A percentile compares a stretch with the other conserved stretches of the same genome.
These are phyloP conservation scores for Geotrichum ghanense DNA, from an alignment of 805 yeast species.

Conservation along the genomic window DNA sequence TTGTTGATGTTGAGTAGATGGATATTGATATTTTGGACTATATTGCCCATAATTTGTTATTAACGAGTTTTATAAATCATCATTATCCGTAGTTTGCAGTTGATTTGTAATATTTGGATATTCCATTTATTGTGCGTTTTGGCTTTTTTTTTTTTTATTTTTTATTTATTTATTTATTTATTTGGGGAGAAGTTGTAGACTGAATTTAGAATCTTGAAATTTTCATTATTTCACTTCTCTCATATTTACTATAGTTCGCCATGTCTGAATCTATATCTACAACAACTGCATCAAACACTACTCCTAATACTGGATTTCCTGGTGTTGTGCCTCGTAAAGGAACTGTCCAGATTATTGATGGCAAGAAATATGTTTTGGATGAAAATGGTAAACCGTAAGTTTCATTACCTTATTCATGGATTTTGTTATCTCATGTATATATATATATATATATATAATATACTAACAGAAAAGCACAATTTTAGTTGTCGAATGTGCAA, in stretches of 20 bases:
- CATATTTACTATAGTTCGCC: no score
- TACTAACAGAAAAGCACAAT: no score
- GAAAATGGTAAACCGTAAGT: constrained; percentile 91
- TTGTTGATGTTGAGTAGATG: not conserved
- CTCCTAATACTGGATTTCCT: not conserved
- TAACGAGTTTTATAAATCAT: no score
- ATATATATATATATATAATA: no score
- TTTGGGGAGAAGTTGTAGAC: no score
- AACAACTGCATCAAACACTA: not conserved
- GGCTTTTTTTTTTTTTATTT: not conserved
- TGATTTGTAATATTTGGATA: no score
- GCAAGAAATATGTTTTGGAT: constrained; percentile 63
- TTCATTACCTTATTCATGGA: constrained; percentile 5
- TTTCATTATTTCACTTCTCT: no score
- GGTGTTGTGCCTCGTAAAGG: not conserved
- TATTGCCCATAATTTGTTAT: no score
- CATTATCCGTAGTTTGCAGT: no score
- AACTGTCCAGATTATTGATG: constrained; percentile 23
- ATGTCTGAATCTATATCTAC: not conserved
- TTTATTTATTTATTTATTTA: no score
- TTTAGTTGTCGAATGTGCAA: not conserved
- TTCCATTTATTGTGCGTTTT: no score
- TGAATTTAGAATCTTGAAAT: no score
- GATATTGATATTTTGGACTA: not conserved
- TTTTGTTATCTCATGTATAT: not conserved